Percentiles rank a stretch among this genome's conserved stretches.
phyloP scores from a whole-genome alignment of 257 asterid genomes.

The Solanum acaule region DNA sequence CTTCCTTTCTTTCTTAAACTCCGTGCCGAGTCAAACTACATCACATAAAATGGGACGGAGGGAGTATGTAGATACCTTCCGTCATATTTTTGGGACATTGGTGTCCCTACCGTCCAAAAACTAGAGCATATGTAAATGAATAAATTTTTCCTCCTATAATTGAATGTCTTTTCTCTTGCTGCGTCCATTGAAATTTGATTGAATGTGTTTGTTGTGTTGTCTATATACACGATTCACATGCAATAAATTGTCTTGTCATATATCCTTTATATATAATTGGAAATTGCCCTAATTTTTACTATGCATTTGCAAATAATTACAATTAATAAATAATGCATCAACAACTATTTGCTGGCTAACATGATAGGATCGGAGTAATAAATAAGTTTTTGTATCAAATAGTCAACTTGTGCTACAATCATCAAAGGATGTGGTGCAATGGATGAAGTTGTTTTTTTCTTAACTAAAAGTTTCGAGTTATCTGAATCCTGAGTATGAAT shows the following conservation, averaged over 20 bases:
- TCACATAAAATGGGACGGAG: no score
- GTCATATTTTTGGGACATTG: no score
- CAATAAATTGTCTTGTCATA: background rate
- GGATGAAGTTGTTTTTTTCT: no score
- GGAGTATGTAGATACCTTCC: rapidly evolving
- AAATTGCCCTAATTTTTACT: background rate
- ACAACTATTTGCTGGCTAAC: background rate
- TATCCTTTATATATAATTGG: background rate
- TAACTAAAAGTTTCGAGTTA: background rate
- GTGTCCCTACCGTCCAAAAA: no score
- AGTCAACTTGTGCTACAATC: background rate
- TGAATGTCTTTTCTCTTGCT: background rate
- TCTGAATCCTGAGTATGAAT: no score
- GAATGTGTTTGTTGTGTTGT: background rate
- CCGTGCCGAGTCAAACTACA: no score
- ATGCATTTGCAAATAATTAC: background rate
- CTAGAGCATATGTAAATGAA: background rate
- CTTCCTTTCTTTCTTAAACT: no score
- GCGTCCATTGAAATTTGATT: background rate
- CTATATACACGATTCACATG: background rate
- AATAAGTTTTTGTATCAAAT: background rate
- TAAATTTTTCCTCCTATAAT: background rate
- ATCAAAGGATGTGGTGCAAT: no score
- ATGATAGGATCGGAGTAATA: background rate
- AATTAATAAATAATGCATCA: background rate